Percentiles rank a stretch among this genome's conserved stretches.
Evolutionary conservation across 257 asterid species (phyloP).

Genomic region (Nemophila menziesii): DNA sequence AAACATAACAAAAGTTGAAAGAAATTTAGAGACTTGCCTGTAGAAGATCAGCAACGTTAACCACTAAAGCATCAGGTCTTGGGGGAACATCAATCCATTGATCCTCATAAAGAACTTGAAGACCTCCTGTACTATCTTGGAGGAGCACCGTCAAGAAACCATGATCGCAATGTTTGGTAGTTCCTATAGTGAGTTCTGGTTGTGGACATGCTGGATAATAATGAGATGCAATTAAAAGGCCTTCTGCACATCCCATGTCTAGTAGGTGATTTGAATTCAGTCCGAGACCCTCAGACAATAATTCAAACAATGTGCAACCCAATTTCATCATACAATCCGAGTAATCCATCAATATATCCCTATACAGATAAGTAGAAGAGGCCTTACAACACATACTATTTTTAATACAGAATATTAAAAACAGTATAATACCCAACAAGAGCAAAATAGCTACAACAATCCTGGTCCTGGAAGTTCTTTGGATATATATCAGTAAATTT

Average conservation of each 20-base stretch:
- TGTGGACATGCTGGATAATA: conserved; percentile 62
- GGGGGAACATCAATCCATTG: too few relatives aligned
- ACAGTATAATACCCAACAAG: too few relatives aligned
- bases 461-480: too few relatives aligned
- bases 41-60: conserved; percentile 14
- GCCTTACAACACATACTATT: background rate
- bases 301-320: conserved; percentile 28
- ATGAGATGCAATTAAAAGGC: conserved; percentile 35
- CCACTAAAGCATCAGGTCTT: conserved; percentile 2
- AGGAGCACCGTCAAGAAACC: conserved; percentile 45
- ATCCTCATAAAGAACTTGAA: conserved; percentile 29
- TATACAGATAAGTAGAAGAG: conserved; percentile 9
- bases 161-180: conserved; percentile 39
- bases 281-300: conserved; percentile 51
- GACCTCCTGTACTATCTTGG: conserved; percentile 55
- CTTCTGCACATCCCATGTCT: conserved; percentile 35
- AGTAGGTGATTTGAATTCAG: too few relatives aligned
- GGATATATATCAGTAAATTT: too few relatives aligned
- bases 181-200: conserved; percentile 47
- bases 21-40: conserved; percentile 14
- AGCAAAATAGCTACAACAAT: too few relatives aligned
- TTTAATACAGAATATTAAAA: background rate
- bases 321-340: too few relatives aligned
- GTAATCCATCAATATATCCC: conserved; percentile 43
- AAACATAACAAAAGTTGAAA: too few relatives aligned